phyloP scores from a whole-genome alignment of 2,329 filamentous ascomycete species.

The Pezicula rhizophila region DNA sequence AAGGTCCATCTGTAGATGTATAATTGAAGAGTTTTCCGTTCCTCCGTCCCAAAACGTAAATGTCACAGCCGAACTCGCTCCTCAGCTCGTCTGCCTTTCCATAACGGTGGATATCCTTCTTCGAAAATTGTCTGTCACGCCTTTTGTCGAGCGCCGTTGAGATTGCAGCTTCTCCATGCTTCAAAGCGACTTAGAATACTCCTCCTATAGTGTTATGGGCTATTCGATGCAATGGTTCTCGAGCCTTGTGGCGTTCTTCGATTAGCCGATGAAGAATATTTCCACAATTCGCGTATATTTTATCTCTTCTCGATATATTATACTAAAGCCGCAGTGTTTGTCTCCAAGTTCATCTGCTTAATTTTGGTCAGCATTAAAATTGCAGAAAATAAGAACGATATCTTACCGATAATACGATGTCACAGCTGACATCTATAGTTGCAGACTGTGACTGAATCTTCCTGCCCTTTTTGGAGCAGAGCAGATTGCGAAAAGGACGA shows the following conservation, averaged over 20 bases:
- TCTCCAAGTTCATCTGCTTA: constrained; percentile 13
- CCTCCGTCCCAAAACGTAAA: constrained; percentile 17
- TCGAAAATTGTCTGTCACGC: constrained; percentile 15
- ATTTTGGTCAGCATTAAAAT: constrained; percentile 14
- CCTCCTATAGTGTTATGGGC: constrained; percentile 11
- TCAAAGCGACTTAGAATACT: constrained; percentile 14
- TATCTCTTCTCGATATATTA: constrained; percentile 15
- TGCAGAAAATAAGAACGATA: constrained; percentile 12
- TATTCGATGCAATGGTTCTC: constrained; percentile 12
- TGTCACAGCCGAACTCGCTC: constrained; percentile 15
- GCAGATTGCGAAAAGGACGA: no score
- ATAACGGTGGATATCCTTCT: constrained; percentile 17
- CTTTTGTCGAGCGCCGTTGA: constrained; percentile 14
- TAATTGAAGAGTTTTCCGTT: constrained; percentile 18
- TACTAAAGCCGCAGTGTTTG: constrained; percentile 13
- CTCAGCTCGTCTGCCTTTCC: constrained; percentile 16
- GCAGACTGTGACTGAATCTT: constrained; percentile 4
- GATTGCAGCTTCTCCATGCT: constrained; percentile 14
- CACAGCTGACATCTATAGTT: constrained; percentile 16
- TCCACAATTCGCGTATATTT: constrained; percentile 11
- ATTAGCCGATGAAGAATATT: constrained; percentile 13
- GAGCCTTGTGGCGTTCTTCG: constrained; percentile 10
- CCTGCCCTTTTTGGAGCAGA: no score
- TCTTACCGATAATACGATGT: constrained; percentile 16
- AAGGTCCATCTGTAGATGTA: not conserved